These are phyloP conservation scores for Fusarium redolens DNA, from an alignment of 2,329 filamentous ascomycete genomes.

Conservation along the genomic window DNA sequence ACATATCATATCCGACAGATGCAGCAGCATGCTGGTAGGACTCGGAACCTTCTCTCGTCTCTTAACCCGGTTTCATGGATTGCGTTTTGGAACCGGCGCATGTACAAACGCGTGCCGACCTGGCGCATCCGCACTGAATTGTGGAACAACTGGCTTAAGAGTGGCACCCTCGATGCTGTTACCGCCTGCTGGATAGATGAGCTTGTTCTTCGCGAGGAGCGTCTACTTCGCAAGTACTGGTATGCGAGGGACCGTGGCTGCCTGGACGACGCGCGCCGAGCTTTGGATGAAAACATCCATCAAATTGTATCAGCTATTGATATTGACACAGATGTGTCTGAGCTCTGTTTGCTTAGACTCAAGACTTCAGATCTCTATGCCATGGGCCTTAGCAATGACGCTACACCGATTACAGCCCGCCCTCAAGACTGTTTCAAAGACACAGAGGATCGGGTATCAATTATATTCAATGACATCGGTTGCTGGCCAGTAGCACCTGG, in stretches of 20 bases:
- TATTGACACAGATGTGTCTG: constrained; percentile 32
- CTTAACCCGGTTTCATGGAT: neutral
- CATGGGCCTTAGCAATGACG: constrained; percentile 35
- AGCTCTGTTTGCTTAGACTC: constrained; percentile 25
- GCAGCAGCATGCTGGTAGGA: no score
- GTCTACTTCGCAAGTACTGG: constrained; percentile 24
- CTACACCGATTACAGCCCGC: constrained; percentile 29
- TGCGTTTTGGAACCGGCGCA: constrained; percentile 20
- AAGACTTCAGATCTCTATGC: constrained; percentile 35
- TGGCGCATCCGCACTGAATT: constrained; percentile 36
- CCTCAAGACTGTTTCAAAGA: constrained; percentile 32
- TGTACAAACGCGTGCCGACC: constrained; percentile 27
- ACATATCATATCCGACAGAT: no score
- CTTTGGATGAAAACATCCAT: constrained; percentile 23
- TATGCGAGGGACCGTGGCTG: constrained; percentile 20
- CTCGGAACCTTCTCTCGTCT: no score
- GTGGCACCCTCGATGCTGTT: constrained; percentile 17
- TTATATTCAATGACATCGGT: constrained; percentile 36
- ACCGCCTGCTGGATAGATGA: constrained; percentile 37
- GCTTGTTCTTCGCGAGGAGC: constrained; percentile 31
- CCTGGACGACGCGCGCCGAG: constrained; percentile 7
- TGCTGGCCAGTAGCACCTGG: constrained; percentile 36
- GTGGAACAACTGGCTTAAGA: constrained; percentile 31
- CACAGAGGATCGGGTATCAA: constrained; percentile 25
- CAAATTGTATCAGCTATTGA: constrained; percentile 33